phyloP scores from a whole-genome alignment of 345 rosid genomes.

The Populus ilicifolia region DNA sequence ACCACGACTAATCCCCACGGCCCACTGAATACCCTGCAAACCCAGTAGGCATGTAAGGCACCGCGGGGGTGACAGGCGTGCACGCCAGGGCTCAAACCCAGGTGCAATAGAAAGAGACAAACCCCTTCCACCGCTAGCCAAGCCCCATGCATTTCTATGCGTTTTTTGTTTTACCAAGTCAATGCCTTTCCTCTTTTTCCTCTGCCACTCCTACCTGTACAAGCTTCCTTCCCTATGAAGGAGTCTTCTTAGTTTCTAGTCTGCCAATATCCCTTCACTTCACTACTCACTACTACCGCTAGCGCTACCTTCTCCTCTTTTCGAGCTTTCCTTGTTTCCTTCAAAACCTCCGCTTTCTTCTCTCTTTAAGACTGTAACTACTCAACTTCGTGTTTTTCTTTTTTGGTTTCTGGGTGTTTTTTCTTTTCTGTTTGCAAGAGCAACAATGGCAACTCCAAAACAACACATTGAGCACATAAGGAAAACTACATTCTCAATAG shows the following conservation, averaged over 20 bases:
- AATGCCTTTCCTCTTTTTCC: too few species aligned
- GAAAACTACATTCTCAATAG: conserved; percentile 49
- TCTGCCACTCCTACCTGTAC: background rate
- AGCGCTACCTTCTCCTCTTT: background rate
- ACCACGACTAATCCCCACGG: too few species aligned
- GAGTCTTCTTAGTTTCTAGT: background rate
- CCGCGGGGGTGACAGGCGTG: too few species aligned
- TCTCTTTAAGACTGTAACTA: background rate
- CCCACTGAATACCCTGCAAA: too few species aligned
- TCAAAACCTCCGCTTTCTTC: background rate
- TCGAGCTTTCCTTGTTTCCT: background rate
- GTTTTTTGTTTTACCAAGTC: background rate
- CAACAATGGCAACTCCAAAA: conserved; percentile 25
- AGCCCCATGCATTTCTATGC: background rate
- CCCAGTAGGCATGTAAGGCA: too few species aligned
- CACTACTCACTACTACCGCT: background rate
- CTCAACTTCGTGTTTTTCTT: background rate
- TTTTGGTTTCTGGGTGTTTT: background rate
- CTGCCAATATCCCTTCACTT: background rate
- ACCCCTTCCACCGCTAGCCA: too few species aligned
- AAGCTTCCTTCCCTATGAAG: background rate
- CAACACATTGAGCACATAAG: conserved; percentile 51
- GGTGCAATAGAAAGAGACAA: too few species aligned
- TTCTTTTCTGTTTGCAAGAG: background rate
- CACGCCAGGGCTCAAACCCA: too few species aligned